Conservation (phyloP, 116 monocot genomes). For the Trichopus zeylanicus region DNA sequence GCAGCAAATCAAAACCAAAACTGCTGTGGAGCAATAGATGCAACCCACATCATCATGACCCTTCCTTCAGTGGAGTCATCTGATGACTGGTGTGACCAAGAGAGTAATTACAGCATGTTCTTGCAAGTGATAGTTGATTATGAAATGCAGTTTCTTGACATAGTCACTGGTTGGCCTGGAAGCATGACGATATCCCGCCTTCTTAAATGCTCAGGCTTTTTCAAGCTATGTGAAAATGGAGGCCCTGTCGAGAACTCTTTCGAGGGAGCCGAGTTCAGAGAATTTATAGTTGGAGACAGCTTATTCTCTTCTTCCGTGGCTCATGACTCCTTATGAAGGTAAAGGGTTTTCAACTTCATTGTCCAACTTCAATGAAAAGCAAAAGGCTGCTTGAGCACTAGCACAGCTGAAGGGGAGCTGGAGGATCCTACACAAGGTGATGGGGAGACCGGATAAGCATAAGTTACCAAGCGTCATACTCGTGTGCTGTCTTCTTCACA, state of each 20-base stretch:
- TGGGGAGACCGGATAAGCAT: conserved; percentile 96
- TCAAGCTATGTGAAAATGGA: conserved; percentile 62
- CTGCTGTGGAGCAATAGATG: conserved; percentile 84
- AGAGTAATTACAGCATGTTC: conserved; percentile 92
- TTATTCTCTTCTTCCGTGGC: conserved; percentile 89
- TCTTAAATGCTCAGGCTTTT: conserved; percentile 70
- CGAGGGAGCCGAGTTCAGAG: conserved; percentile 47
- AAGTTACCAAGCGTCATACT: conserved; percentile 90
- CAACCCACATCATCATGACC: conserved; percentile 89
- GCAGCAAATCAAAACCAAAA: conserved; percentile 51
- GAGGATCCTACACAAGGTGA: conserved; percentile 93
- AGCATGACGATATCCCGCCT: conserved; percentile 63
- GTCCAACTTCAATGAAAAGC: conserved; percentile 39
- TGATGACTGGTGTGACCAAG: conserved; percentile 87
- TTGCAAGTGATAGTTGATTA: conserved; percentile 84
- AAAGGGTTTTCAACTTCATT: conserved; percentile 30
- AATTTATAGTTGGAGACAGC: conserved; percentile 60
- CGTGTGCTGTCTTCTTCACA: conserved; percentile 93
- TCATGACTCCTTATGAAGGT: conserved; percentile 66
- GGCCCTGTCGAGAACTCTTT: conserved; percentile 21
- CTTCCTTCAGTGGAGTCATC: conserved; percentile 95
- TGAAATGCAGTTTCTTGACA: conserved; percentile 84
- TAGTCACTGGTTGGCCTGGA: conserved; percentile 91
- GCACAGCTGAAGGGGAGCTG: conserved; percentile 67
- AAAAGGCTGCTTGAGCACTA: conserved; percentile 42